These are phyloP conservation scores for Papiliotrema laurentii DNA, from an alignment of 1,284 basidiomycete species.

Conservation along the genomic window DNA sequence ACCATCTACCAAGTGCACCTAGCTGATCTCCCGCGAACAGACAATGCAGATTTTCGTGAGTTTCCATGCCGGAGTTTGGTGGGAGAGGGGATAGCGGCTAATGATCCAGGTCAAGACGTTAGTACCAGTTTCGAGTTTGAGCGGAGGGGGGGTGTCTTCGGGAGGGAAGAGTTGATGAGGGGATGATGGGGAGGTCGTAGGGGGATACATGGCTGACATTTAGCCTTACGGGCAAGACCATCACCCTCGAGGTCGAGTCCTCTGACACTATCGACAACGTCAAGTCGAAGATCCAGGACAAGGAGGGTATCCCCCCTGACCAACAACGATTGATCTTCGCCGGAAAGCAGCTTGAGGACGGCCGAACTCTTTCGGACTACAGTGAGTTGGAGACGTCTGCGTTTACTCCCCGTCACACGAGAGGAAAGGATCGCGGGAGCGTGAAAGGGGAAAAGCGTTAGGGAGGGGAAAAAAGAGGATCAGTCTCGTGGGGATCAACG, in stretches of 20 bases:
- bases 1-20: no score
- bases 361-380: constrained; percentile 89
- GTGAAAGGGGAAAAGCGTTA: neutral
- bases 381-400: no score
- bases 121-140: constrained; percentile 2
- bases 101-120: constrained; percentile 25
- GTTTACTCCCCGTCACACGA: no score
- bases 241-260: constrained; percentile 58
- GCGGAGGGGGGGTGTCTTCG: neutral
- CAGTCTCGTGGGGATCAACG: no score
- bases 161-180: neutral
- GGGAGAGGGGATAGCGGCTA: neutral
- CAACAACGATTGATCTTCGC: constrained; percentile 93
- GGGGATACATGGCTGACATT: neutral
- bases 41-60: constrained; percentile 40
- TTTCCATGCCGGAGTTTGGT: neutral
- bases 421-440: no score
- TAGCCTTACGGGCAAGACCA: constrained; percentile 57
- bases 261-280: constrained; percentile 61
- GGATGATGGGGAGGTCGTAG: neutral
- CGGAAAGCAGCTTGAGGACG: constrained; percentile 95
- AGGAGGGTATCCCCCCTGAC: constrained; percentile 78
- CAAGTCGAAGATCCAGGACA: constrained; percentile 58
- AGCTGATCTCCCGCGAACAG: constrained; percentile 1
- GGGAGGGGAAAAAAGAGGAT: neutral